Evolutionary conservation across 345 rosid species (phyloP).

Genomic region (Eucalyptus shirleyi): DNA sequence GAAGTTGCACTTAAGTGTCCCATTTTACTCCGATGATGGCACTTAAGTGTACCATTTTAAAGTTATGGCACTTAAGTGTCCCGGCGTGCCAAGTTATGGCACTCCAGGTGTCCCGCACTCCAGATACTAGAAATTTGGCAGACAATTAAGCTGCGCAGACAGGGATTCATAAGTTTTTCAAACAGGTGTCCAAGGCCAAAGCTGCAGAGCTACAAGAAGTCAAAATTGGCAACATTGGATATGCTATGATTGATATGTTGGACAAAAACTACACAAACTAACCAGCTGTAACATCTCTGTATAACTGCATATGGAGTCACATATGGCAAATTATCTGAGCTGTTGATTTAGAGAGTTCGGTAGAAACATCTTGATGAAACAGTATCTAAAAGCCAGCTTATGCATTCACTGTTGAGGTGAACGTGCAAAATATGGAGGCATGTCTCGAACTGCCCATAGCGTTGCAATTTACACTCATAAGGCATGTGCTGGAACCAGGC

Average conservation of each 20-base stretch:
- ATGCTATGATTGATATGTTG: neutral
- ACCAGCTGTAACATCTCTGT: neutral
- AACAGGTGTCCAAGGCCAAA: neutral
- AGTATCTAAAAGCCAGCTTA: neutral
- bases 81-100: too few relatives aligned
- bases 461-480: neutral
- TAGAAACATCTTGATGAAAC: too few relatives aligned
- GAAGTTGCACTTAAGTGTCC: too few relatives aligned
- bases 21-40: too few relatives aligned
- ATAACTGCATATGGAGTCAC: neutral
- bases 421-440: neutral
- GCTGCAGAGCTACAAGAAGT: neutral
- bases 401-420: neutral
- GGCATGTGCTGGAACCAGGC: too few relatives aligned
- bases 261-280: neutral
- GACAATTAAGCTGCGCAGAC: neutral
- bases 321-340: neutral
- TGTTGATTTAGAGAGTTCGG: neutral
- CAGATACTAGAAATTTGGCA: neutral
- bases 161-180: neutral
- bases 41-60: too few relatives aligned
- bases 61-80: too few relatives aligned
- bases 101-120: too few relatives aligned
- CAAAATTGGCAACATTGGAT: neutral
- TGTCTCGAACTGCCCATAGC: neutral